Percentiles rank a stretch among this genome's conserved stretches.
These are phyloP conservation scores for Marasmius fiardii DNA, from an alignment of 1,284 basidiomycete species.

Conservation along the genomic window DNA sequence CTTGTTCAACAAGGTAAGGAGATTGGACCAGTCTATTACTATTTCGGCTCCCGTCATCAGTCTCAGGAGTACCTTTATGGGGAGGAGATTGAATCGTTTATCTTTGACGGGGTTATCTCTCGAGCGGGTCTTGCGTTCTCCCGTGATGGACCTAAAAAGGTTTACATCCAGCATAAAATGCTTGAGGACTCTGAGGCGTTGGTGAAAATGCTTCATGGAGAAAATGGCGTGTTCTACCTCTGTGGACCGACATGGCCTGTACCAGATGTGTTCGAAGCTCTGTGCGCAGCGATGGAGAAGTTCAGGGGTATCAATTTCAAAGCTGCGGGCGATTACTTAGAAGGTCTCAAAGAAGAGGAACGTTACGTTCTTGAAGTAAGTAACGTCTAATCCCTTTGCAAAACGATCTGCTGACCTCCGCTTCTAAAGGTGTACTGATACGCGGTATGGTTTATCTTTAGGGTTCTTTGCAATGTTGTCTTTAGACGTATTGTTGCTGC, in stretches of 20 bases:
- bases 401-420: background rate
- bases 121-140: conserved; percentile 96
- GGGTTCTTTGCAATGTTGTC: no score
- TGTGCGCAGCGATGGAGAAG: conserved; percentile 77
- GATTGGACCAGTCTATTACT: conserved; percentile 93
- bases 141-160: conserved; percentile 87
- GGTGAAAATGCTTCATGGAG: conserved; percentile 67
- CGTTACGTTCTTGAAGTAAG: conserved; percentile 94
- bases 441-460: no score
- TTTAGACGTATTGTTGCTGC: no score
- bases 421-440: background rate
- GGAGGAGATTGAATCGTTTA: conserved; percentile 84
- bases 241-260: conserved; percentile 99
- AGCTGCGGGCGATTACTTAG: conserved; percentile 81
- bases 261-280: conserved; percentile 92
- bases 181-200: conserved; percentile 81
- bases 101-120: conserved; percentile 81
- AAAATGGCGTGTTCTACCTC: conserved; percentile 88
- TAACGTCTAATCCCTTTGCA: background rate
- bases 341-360: conserved; percentile 95
- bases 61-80: conserved; percentile 96
- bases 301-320: conserved; percentile 66
- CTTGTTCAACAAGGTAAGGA: conserved; percentile 74
- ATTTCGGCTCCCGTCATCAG: conserved; percentile 96
- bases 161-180: conserved; percentile 99